phyloP scores from a whole-genome alignment of 306 rosid species.

The Acacia acuminata region DNA sequence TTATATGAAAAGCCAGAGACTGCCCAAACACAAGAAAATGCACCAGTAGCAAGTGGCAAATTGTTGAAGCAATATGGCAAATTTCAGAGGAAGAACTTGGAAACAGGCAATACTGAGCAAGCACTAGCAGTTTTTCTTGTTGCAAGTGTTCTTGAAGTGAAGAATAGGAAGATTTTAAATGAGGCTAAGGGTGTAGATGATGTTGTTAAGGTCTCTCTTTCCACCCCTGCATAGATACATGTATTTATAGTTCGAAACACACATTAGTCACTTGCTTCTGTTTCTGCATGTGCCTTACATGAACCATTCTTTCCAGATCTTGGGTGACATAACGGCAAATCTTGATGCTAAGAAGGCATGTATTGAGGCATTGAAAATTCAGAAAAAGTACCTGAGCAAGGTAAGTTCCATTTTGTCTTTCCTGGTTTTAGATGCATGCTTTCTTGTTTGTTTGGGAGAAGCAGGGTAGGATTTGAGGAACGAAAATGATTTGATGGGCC shows the following conservation, averaged over 20 bases:
- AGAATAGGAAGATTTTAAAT: constrained; percentile 69
- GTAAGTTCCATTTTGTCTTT: constrained; percentile 44
- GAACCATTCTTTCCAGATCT: constrained; percentile 59
- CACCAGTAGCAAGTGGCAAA: constrained; percentile 48
- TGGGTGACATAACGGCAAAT: constrained; percentile 73
- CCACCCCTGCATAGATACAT: constrained; percentile 3
- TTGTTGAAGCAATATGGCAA: constrained; percentile 80
- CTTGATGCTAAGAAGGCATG: constrained; percentile 90
- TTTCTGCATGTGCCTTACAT: constrained; percentile 29
- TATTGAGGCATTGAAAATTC: constrained; percentile 81
- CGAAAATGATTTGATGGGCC: neutral
- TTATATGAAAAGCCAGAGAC: constrained; percentile 51
- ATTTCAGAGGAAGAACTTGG: constrained; percentile 73
- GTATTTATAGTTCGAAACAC: neutral
- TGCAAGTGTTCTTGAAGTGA: constrained; percentile 87
- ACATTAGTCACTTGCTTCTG: constrained; percentile 19
- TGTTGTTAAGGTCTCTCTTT: constrained; percentile 64
- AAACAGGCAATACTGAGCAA: constrained; percentile 56
- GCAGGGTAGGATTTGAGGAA: neutral
- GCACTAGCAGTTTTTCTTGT: constrained; percentile 82
- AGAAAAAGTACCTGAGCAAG: constrained; percentile 82
- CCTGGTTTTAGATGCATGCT: neutral
- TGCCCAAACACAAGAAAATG: constrained; percentile 28
- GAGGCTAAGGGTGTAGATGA: constrained; percentile 96
- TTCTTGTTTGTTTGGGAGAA: constrained; percentile 1